phyloP scores from a whole-genome alignment of 2,329 filamentous ascomycete species.

The Aspergillus ibericus region DNA sequence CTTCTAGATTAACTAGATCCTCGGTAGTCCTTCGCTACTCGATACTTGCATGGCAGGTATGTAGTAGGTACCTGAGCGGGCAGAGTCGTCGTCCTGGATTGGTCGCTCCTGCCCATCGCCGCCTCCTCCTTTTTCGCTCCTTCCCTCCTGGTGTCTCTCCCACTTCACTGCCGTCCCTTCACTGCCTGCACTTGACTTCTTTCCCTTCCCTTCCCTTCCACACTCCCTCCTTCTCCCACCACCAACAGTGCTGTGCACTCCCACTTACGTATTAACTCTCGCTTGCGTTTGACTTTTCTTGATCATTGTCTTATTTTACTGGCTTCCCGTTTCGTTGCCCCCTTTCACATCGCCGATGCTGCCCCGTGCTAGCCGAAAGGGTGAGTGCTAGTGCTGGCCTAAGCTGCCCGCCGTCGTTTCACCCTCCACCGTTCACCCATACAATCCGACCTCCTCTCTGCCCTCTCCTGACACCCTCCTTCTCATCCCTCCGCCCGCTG shows the following conservation, averaged over 20 bases:
- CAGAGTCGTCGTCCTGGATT: neutral
- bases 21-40: no score
- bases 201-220: no score
- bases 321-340: neutral
- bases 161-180: neutral
- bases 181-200: no score
- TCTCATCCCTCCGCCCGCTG: constrained; percentile 3
- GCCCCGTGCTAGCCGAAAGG: neutral
- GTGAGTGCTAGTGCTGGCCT: constrained; percentile 11
- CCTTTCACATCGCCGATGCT: neutral
- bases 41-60: no score
- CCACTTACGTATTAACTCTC: neutral
- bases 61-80: no score
- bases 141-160: neutral
- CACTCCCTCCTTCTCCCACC: neutral
- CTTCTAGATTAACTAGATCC: no score
- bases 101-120: constrained; percentile 1
- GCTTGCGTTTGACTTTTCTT: neutral
- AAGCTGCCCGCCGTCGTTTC: constrained; percentile 22
- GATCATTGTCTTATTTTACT: neutral
- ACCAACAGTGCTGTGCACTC: constrained; percentile 1
- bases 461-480: constrained; percentile 9
- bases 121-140: neutral
- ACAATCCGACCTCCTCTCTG: neutral
- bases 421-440: constrained; percentile 15